Evolutionary conservation across 2,329 filamentous ascomycete species (phyloP), one percentile per base, ranked within the genome.

Genomic region (Penicillium sp.): DNA sequence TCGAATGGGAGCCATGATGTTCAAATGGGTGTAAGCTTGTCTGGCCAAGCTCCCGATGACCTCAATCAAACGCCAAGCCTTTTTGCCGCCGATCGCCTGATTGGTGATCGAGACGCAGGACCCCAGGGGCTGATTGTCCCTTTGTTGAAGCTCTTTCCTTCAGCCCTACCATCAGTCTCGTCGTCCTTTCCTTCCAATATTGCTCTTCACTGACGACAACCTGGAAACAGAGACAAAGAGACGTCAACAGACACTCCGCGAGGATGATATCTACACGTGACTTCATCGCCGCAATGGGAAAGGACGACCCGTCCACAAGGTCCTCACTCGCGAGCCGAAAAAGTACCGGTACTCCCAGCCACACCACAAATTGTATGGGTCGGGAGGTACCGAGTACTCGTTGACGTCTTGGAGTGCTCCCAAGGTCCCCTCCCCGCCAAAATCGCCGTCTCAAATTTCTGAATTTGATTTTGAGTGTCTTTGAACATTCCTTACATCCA

Each of bases 1-100:
- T 55, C 92, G 86, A 45, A 96, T 85, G 10, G 92, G 92, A 11
- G 92, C 89, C 92, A 97, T 97, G 48, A n/a, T 56, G n/a, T 40
- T 42, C 2, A 40, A 42, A 27, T 44, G 43, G 10, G 42, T 49
- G 36, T 16, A 36, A 29, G 21, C 49, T 27, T 27, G 24, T 27
- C 24, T 27, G 24, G 18, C 42, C 22, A 24, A 36, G 46, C 27
- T 11, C 9, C 32, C 27, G 18, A 42, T 54, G 55, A 62, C 51
- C 52, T 58, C 54, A 56, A 53, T n/a, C 9, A 29, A 36, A 32
- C 49, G 56, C 56, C 54, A 61, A 64, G 60, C 52, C 54, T 43
- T 9, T 45, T 52, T 47, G 39, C 52, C 55, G 58, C 48, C 42
- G 52, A 56, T 42, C 32, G n/a, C 53, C 49, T 56, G 59, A 63